Evolutionary conservation across 2,329 filamentous ascomycete species (phyloP).

Genomic region (Monosporascus sp.): DNA sequence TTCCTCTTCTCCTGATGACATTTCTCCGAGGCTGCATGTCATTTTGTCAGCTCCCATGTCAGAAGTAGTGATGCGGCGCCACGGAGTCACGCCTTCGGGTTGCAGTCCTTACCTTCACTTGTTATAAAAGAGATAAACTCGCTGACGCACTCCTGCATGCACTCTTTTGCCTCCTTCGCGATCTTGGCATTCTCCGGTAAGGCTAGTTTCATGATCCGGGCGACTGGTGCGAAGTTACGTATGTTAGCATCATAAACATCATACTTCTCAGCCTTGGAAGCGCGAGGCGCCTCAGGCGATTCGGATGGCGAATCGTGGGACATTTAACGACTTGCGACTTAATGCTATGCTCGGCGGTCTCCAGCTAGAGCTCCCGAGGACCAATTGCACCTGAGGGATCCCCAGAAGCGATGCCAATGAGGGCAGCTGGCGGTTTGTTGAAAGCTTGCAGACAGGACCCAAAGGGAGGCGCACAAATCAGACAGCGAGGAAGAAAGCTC

Average conservation of each 20-base stretch:
- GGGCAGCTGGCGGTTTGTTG: constrained; percentile 10
- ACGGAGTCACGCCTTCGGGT: no score
- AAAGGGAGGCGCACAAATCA: constrained; percentile 42
- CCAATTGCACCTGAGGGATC: constrained; percentile 33
- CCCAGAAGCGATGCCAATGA: constrained; percentile 45
- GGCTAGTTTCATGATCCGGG: constrained; percentile 97
- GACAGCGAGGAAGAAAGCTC: constrained; percentile 30
- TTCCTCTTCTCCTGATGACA: constrained; percentile 99
- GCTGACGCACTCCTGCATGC: constrained; percentile 99
- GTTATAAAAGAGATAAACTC: constrained; percentile 99
- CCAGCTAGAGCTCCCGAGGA: constrained; percentile 35
- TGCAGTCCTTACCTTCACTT: constrained; percentile 73
- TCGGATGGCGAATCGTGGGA: constrained; percentile 51
- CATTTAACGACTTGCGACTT: constrained; percentile 39
- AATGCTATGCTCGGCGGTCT: constrained; percentile 27
- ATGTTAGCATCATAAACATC: constrained; percentile 82
- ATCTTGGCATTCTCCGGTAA: constrained; percentile 98
- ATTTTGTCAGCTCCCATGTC: constrained; percentile 13
- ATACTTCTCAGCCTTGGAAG: constrained; percentile 41
- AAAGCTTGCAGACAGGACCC: constrained; percentile 24
- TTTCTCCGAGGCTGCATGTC: constrained; percentile 81
- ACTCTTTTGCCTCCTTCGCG: constrained; percentile 97
- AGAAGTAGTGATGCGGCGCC: constrained; percentile 4
- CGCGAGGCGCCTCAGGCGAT: constrained; percentile 43
- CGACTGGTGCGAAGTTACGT: constrained; percentile 90